Evolutionary conservation across 2,329 filamentous ascomycete genomes (phyloP).

Genomic region (Teratosphaeria viscida): DNA sequence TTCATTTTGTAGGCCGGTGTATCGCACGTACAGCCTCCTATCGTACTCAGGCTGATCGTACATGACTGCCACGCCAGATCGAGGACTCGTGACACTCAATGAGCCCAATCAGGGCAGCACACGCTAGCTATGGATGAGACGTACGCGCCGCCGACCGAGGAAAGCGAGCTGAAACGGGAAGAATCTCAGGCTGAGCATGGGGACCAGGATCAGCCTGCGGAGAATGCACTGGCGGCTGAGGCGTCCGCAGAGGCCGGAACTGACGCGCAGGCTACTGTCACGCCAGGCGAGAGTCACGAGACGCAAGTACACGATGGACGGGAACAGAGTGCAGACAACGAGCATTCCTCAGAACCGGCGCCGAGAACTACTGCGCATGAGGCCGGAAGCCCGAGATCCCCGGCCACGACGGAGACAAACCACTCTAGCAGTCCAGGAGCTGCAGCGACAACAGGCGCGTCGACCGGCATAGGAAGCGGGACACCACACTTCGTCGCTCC

Average conservation of each 20-base stretch:
- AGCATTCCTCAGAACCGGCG: not conserved
- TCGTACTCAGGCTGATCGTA: not conserved
- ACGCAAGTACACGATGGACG: not conserved
- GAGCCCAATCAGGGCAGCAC: not conserved
- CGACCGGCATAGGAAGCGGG: constrained; percentile 1
- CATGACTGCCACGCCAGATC: not conserved
- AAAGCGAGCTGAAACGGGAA: not conserved
- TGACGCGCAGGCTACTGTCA: not conserved
- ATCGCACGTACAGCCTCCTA: not conserved
- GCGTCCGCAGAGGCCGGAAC: not conserved
- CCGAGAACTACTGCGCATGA: not conserved
- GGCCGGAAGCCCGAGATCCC: not conserved
- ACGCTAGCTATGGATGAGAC: not conserved
- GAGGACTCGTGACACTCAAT: not conserved
- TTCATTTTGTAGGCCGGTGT: not conserved
- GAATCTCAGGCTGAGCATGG: not conserved
- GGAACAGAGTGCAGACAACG: not conserved
- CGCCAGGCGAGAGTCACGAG: not conserved
- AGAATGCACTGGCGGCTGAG: not conserved
- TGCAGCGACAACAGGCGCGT: not conserved
- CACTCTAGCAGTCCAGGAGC: not conserved
- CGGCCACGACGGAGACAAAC: not conserved
- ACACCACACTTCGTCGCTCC: constrained; percentile 27
- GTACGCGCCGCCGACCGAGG: not conserved
- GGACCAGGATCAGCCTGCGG: not conserved